These are phyloP conservation scores for Coemansia sp. DNA, from an alignment of 192 early-diverging fungal species.

Conservation along the genomic window DNA sequence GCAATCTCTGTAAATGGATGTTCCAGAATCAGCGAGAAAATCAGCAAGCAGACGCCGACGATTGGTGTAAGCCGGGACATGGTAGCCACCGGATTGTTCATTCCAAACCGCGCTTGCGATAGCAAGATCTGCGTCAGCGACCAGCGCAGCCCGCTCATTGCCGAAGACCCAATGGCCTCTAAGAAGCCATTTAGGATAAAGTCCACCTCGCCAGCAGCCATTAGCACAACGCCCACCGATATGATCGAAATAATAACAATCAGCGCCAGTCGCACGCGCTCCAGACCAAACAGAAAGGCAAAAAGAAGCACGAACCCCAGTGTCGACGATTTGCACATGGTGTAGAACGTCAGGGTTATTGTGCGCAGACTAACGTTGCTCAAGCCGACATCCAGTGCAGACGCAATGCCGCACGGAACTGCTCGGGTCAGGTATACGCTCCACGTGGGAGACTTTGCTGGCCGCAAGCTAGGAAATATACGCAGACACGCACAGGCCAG, in stretches of 20 bases:
- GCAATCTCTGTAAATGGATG: slow-evolving; percentile 41
- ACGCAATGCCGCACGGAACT: slow-evolving; percentile 84
- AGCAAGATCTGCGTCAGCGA: slow-evolving; percentile 84
- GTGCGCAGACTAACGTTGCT: slow-evolving; percentile 83
- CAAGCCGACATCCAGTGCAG: slow-evolving; percentile 87
- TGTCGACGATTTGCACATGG: slow-evolving; percentile 80
- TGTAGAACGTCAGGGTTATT: slow-evolving; percentile 91
- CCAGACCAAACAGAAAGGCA: slow-evolving; percentile 86
- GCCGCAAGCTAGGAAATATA: slow-evolving; percentile 62
- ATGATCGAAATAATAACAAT: slow-evolving; percentile 77
- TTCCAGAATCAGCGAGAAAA: slow-evolving; percentile 69
- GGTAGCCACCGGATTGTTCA: slow-evolving; percentile 87
- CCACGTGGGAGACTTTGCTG: slow-evolving; percentile 55
- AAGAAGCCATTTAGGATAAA: slow-evolving; percentile 77
- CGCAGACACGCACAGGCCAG: slow-evolving; percentile 59
- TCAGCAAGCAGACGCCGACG: slow-evolving; percentile 64
- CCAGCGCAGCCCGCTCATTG: slow-evolving; percentile 88
- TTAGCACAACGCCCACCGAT: slow-evolving; percentile 77
- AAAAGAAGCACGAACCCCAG: slow-evolving; percentile 83
- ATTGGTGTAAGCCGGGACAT: slow-evolving; percentile 82
- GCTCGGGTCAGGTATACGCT: slow-evolving; percentile 68
- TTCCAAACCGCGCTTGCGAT: slow-evolving; percentile 68
- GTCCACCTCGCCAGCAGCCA: slow-evolving; percentile 81
- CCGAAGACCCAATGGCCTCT: slow-evolving; percentile 74
- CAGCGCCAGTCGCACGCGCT: slow-evolving; percentile 69